Conservation (phyloP, 148 eudicot species). For the Gaultheria prostrata region DNA sequence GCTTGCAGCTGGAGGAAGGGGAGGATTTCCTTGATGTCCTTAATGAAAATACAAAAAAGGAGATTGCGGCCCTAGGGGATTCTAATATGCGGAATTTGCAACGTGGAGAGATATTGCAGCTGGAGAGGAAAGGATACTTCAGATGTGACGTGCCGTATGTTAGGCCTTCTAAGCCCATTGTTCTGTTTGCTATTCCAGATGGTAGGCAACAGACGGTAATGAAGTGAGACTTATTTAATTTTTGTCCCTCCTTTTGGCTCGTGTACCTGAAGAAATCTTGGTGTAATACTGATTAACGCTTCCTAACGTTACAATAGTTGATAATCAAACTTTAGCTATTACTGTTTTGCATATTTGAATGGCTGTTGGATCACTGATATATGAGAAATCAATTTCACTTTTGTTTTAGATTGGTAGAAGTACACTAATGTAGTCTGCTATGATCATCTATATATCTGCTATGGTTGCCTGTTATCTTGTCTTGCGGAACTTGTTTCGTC, state of each 20-base stretch:
- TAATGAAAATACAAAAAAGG: slow-evolving; percentile 71
- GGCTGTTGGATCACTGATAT: not conserved
- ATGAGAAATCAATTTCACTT: not conserved
- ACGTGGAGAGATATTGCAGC: slow-evolving; percentile 76
- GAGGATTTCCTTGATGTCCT: slow-evolving; percentile 84
- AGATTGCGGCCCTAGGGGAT: slow-evolving; percentile 79
- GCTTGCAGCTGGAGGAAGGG: slow-evolving; percentile 79
- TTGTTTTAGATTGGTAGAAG: not conserved
- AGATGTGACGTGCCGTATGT: slow-evolving; percentile 79
- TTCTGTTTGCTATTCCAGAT: slow-evolving; percentile 83
- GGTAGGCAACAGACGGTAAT: slow-evolving; percentile 68
- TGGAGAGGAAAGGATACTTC: slow-evolving; percentile 94
- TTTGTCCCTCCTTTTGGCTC: not conserved
- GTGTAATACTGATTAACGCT: not conserved
- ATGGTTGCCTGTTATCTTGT: not conserved
- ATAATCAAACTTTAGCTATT: not conserved
- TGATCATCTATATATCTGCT: not conserved
- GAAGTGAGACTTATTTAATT: slow-evolving; percentile 30
- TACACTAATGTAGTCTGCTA: not conserved
- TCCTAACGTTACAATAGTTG: not conserved
- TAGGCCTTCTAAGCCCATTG: slow-evolving; percentile 73
- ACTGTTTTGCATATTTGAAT: not conserved
- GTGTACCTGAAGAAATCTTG: not conserved
- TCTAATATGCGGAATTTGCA: slow-evolving; percentile 85
- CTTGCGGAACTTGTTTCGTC: not conserved